Percentiles rank a stretch among this genome's conserved stretches.
phyloP scores from a whole-genome alignment of 306 rosid genomes.

The Elaeagnus macrophylla region DNA sequence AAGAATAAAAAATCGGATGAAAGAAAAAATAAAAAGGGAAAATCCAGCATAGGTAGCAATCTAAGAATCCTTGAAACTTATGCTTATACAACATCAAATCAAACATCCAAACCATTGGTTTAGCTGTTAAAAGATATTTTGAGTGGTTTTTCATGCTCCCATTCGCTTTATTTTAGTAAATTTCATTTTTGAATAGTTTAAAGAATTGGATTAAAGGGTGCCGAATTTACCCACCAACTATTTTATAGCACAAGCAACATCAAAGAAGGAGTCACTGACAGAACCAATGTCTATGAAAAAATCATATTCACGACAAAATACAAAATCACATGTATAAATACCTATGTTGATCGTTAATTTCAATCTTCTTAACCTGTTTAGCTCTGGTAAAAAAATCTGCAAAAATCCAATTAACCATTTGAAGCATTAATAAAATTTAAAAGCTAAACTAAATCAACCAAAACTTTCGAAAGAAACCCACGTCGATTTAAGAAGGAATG shows the following conservation, averaged over 20 bases:
- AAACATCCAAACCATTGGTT: too few species aligned
- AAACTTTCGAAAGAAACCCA: conserved; percentile 13
- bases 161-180: too few species aligned
- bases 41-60: neutral
- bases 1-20: neutral
- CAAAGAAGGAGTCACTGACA: neutral
- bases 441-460: neutral
- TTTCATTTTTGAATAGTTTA: too few species aligned
- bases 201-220: too few species aligned
- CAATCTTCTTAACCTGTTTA: conserved; percentile 46
- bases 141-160: too few species aligned
- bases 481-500: conserved; percentile 38
- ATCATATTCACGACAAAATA: neutral
- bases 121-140: too few species aligned
- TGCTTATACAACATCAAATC: too few species aligned
- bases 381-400: conserved; percentile 75
- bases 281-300: neutral
- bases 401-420: neutral
- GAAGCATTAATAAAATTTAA: neutral
- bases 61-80: neutral
- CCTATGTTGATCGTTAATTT: conserved; percentile 76
- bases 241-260: neutral
- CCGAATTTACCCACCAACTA: too few species aligned
- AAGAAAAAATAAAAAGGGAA: neutral
- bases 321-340: neutral